Base-by-base conservation (phyloP, 1,139 yeast genomes). In the Pichia sp. region DNA sequence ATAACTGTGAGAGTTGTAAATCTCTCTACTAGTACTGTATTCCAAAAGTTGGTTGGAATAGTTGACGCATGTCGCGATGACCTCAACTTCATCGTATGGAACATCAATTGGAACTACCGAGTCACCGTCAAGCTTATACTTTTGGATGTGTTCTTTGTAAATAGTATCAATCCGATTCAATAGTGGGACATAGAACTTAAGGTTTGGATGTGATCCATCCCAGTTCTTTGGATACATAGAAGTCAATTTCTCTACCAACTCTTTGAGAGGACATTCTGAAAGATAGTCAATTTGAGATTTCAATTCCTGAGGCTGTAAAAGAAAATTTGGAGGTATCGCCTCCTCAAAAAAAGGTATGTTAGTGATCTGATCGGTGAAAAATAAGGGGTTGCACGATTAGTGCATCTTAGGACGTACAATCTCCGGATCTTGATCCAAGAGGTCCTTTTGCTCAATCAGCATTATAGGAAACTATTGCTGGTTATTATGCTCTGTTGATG, bases 151-250 rank as follows among this genome's bases (percentile, higher is more conserved):
- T 5, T 49, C 48, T 37, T 77, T 83, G 39, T 85, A 62, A 15
- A 84, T 67, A 12, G 65, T 69, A 53, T 87, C 96, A 49, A 87
- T 76, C 47, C 80, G 66, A 56, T 87, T 82, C 47, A 88, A 63
- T 1, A 85, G 74, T 0, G 80, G 71, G 16, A 84, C 70, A 94
- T 95, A 88, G 42, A 78, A 80, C 46, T 72, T 71, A 30, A 88
- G 58, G 47, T 84, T 88, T 21, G 43, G 41, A 29, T 48, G 47
- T 4, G 53, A 48, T n/a, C 63, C 58, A 31, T 65, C 61, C 69
- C 65, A 55, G 17, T 39, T 48, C 34, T 51, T 56, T 11, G 55
- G 53, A 40, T 56, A 55, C 35, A 49, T 53, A 8, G 48, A 42
- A 18, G 51, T 56, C 21, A 50, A 46, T 9, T 42, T 28, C 2